These are phyloP conservation scores for Voacanga thouarsii DNA, from an alignment of 257 asterid genomes.

Conservation along the genomic window DNA sequence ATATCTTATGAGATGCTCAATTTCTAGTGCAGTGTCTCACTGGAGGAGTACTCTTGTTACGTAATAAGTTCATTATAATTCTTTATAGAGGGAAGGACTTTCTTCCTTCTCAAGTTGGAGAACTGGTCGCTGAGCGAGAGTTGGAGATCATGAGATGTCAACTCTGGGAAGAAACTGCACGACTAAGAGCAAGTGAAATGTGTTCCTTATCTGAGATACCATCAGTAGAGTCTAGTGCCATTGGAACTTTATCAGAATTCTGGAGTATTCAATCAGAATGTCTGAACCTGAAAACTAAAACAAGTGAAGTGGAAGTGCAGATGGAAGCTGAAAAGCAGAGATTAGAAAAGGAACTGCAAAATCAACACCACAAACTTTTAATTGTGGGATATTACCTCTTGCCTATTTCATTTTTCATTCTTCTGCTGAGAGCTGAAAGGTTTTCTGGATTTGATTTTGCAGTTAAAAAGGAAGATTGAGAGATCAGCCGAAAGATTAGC, in stretches of 20 bases:
- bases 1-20: slow-evolving; percentile 24
- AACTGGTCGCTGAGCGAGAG: slow-evolving; percentile 61
- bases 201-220: slow-evolving; percentile 36
- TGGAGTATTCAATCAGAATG: slow-evolving; percentile 47
- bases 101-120: slow-evolving; percentile 70
- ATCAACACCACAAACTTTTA: slow-evolving; percentile 48
- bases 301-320: slow-evolving; percentile 44
- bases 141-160: slow-evolving; percentile 56
- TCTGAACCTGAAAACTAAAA: slow-evolving; percentile 26
- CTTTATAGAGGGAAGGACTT: slow-evolving; percentile 94
- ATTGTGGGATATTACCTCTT: slow-evolving; percentile 44
- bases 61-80: slow-evolving; percentile 79
- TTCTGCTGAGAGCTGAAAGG: slow-evolving; percentile 16
- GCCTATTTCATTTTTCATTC: slow-evolving; percentile 16
- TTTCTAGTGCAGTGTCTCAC: slow-evolving; percentile 70
- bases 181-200: slow-evolving; percentile 64
- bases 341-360: slow-evolving; percentile 67
- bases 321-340: slow-evolving; percentile 56
- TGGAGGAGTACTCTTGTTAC: slow-evolving; percentile 80
- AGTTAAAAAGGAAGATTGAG: slow-evolving; percentile 77
- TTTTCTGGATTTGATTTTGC: slow-evolving; percentile 30
- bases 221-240: slow-evolving; percentile 29
- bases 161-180: slow-evolving; percentile 74
- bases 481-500: slow-evolving; percentile 47
- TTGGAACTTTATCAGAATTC: slow-evolving; percentile 80